Base-by-base conservation (phyloP, 176 grass and related monocot species). In the Bromus sterilis region DNA sequence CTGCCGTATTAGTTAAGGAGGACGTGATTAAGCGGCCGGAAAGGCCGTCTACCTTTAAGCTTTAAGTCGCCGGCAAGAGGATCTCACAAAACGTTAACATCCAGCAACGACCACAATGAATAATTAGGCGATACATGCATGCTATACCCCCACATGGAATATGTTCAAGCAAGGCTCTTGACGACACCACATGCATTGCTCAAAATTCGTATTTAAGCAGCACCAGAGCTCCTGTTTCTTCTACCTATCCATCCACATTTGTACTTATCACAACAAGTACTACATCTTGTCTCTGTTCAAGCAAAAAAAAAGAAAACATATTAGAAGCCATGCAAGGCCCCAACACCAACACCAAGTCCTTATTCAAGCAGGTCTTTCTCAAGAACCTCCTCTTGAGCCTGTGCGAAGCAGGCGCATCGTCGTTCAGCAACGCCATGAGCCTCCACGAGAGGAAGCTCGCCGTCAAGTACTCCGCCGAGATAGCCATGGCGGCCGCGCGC, bases 401-500 rank as follows among this genome's bases (percentile, higher is more conserved):
- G n/a, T n/a, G n/a, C n/a, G n/a, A n/a, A n/a, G n/a, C n/a, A n/a
- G n/a, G n/a, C n/a, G n/a, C n/a, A n/a, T n/a, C n/a, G n/a, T n/a
- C n/a, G n/a, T 83, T 84, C 44, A 48, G 16, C 67, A 4, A 31
- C 23, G 29, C 55, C 78, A 91, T 78, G 75, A 86, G 14, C 46
- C 51, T 86, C 29, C 65, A 84, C 21, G 59, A 89, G 33, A 83
- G 94, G 79, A 91, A 78, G 89, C 73, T 49, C 41, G 79, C 86
- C 35, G 61, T 97, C 75, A 93, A 91, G 78, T 30, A 59, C 44
- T 93, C 71, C 1, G 84, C 91, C 18, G 84, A 93, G 55, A 0
- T 81, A 37, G 86, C 94, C 66, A 89, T 97, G 88, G 94, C 88
- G 18, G 21, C 82, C 2, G 86, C 91, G 1, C 71, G 83, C 51